Percentiles rank a stretch among this genome's conserved stretches.
phyloP scores from a whole-genome alignment of 2,329 filamentous ascomycete species.

The Arthrobotrys conoides region DNA sequence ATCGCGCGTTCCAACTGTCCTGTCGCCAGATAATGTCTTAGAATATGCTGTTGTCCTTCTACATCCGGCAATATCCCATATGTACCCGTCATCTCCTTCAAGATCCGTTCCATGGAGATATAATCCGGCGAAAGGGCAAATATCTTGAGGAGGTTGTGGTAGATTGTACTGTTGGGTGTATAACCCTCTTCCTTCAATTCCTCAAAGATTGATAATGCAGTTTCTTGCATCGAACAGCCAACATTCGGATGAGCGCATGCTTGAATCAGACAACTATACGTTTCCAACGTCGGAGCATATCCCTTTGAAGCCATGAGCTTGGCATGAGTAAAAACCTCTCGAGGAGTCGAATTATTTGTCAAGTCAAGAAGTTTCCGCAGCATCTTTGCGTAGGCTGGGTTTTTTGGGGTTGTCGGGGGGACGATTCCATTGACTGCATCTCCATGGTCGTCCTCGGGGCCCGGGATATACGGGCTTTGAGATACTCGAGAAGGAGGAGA shows the following conservation, averaged over 20 bases:
- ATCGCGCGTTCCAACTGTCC: slow-evolving; percentile 86
- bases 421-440: slow-evolving; percentile 48
- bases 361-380: slow-evolving; percentile 37
- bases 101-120: slow-evolving; percentile 77
- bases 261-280: slow-evolving; percentile 62
- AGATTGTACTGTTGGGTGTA: slow-evolving; percentile 76
- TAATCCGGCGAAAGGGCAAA: slow-evolving; percentile 90
- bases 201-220: slow-evolving; percentile 72
- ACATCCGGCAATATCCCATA: slow-evolving; percentile 76
- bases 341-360: slow-evolving; percentile 37
- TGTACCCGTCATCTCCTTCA: slow-evolving; percentile 79
- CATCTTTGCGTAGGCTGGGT: slow-evolving; percentile 47
- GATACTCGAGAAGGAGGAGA: not conserved
- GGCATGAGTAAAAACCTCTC: slow-evolving; percentile 61
- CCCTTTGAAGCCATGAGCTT: slow-evolving; percentile 57
- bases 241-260: slow-evolving; percentile 61
- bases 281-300: slow-evolving; percentile 58
- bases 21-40: slow-evolving; percentile 83
- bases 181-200: slow-evolving; percentile 79
- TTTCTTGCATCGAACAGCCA: slow-evolving; percentile 58
- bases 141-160: slow-evolving; percentile 79
- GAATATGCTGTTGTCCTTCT: slow-evolving; percentile 76
- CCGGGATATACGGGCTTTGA: not conserved
- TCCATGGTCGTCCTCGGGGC: slow-evolving; percentile 45
- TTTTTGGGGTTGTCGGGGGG: slow-evolving; percentile 33